phyloP scores from a whole-genome alignment of 345 rosid genomes.

The Euphorbia pulcherrima region DNA sequence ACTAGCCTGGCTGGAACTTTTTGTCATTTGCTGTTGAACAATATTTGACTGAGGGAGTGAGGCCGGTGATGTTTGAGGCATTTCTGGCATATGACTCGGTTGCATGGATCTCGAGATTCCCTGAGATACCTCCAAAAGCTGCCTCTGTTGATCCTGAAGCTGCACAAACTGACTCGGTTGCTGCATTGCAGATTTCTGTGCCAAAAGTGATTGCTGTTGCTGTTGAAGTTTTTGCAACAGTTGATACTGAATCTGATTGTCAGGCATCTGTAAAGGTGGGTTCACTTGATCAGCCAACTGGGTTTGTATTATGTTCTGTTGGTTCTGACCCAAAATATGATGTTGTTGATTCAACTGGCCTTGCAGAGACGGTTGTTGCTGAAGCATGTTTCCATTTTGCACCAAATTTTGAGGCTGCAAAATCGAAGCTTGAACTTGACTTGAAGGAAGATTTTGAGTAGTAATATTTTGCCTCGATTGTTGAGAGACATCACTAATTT shows the following conservation, averaged over 20 bases:
- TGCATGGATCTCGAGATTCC: constrained; percentile 43
- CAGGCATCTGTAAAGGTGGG: constrained; percentile 45
- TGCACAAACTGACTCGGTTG: constrained; percentile 41
- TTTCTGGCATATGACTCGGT: constrained; percentile 40
- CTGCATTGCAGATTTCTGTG: constrained; percentile 44
- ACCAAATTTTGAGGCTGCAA: constrained; percentile 45
- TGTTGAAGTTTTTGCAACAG: constrained; percentile 75
- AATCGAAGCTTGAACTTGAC: constrained; percentile 46
- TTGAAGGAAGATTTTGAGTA: constrained; percentile 34
- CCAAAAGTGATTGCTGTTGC: constrained; percentile 48
- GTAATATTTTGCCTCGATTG: constrained; percentile 48
- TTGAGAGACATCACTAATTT: constrained; percentile 41
- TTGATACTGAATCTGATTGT: constrained; percentile 58
- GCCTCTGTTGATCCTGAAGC: constrained; percentile 53
- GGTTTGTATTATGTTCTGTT: constrained; percentile 36
- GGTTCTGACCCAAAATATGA: constrained; percentile 38
- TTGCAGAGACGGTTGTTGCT: constrained; percentile 43
- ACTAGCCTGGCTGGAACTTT: constrained; percentile 36
- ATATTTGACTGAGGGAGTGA: constrained; percentile 39
- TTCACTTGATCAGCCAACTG: constrained; percentile 44
- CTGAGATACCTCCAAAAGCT: constrained; percentile 46
- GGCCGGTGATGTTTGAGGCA: constrained; percentile 36
- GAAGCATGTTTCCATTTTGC: constrained; percentile 38
- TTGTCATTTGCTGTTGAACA: constrained; percentile 39
- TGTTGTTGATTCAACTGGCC: constrained; percentile 42